phyloP scores from a whole-genome alignment of 306 rosid species.

The Inga laurina region DNA sequence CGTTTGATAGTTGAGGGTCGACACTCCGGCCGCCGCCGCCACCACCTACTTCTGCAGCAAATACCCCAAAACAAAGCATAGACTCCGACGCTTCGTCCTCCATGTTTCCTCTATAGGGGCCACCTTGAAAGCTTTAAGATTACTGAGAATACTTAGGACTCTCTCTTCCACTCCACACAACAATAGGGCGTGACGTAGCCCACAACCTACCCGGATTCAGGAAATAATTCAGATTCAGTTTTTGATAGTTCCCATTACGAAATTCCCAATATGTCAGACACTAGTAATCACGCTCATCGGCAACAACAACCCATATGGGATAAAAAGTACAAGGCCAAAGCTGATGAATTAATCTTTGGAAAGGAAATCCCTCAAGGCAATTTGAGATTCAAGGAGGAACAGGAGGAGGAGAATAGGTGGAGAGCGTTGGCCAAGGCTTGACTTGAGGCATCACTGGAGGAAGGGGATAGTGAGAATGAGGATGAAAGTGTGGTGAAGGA shows the following conservation, averaged over 20 bases:
- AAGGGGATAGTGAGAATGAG: slow-evolving; percentile 39
- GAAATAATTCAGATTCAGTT: slow-evolving; percentile 47
- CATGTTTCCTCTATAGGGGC: slow-evolving; percentile 26
- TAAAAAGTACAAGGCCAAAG: slow-evolving; percentile 50
- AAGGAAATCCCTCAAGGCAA: slow-evolving; percentile 43
- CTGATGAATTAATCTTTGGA: slow-evolving; percentile 50
- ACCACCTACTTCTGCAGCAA: neutral
- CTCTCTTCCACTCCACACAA: slow-evolving; percentile 29
- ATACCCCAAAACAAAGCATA: neutral
- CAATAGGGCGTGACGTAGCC: slow-evolving; percentile 29
- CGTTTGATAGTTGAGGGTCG: too few relatives aligned
- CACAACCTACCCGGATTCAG: slow-evolving; percentile 38
- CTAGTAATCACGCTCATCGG: slow-evolving; percentile 12
- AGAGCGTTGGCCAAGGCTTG: slow-evolving; percentile 73
- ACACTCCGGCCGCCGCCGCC: too few relatives aligned
- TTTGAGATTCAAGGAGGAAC: slow-evolving; percentile 44
- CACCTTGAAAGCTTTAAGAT: slow-evolving; percentile 69
- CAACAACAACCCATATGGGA: slow-evolving; percentile 58
- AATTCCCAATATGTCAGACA: slow-evolving; percentile 34
- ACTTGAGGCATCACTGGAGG: slow-evolving; percentile 66
- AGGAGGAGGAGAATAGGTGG: slow-evolving; percentile 60
- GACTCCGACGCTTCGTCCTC: neutral
- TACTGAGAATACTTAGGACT: slow-evolving; percentile 41
- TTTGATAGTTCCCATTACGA: slow-evolving; percentile 72
- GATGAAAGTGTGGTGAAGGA: slow-evolving; percentile 51